Conservation (phyloP, 1,284 basidiomycete species). For the Apiotrichum mycotoxinovorans region DNA sequence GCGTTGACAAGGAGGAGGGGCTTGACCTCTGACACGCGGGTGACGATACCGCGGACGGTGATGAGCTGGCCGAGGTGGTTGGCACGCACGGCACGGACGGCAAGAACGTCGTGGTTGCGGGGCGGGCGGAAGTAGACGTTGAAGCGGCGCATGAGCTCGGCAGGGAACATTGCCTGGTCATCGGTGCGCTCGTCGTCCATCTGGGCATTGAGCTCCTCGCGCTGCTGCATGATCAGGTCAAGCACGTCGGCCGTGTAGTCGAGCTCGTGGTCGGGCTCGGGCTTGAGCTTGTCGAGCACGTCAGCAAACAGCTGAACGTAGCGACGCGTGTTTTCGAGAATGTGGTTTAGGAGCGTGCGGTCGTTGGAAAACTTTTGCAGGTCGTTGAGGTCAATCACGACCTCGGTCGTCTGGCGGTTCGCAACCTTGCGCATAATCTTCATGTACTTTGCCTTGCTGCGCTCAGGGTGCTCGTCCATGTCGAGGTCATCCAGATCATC, state of each 20-base stretch:
- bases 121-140: slow-evolving; percentile 91
- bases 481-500: slow-evolving; percentile 42
- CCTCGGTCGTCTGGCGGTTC: slow-evolving; percentile 60
- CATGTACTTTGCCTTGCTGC: slow-evolving; percentile 72
- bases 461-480: slow-evolving; percentile 44
- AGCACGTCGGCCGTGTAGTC: slow-evolving; percentile 78
- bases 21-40: slow-evolving; percentile 97
- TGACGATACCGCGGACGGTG: slow-evolving; percentile 95
- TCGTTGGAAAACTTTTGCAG: slow-evolving; percentile 55
- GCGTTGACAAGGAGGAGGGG: slow-evolving; percentile 95
- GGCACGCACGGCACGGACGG: slow-evolving; percentile 87
- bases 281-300: slow-evolving; percentile 84
- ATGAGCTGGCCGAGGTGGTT: slow-evolving; percentile 84
- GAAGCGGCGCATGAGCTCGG: slow-evolving; percentile 87
- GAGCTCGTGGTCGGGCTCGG: slow-evolving; percentile 80
- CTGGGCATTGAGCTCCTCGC: slow-evolving; percentile 74
- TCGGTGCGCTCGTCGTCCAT: slow-evolving; percentile 49
- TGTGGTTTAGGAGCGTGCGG: slow-evolving; percentile 66
- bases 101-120: slow-evolving; percentile 63
- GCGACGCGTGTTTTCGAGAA: slow-evolving; percentile 79
- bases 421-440: slow-evolving; percentile 85
- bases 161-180: slow-evolving; percentile 61
- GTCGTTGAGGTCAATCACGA: slow-evolving; percentile 51
- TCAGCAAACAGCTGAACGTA: slow-evolving; percentile 88
- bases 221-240: slow-evolving; percentile 90